Conservation (phyloP, 495 filamentous ascomycete genomes). For the Xylaria nigripes region DNA sequence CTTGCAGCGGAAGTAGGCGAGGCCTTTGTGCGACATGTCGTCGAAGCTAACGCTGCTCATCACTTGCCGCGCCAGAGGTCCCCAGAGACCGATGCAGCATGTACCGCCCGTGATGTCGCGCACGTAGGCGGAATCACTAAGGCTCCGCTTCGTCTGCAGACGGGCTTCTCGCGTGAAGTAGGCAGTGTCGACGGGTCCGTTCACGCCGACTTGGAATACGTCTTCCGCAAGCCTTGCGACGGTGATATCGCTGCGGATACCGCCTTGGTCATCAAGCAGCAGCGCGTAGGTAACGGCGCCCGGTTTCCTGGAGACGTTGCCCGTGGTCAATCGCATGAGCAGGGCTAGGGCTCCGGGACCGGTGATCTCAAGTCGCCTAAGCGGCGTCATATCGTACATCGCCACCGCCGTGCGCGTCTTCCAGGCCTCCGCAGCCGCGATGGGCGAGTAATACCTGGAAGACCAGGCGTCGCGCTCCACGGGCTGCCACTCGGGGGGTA, state of each 20-base stretch:
- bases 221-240: slow-evolving; percentile 31
- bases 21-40: slow-evolving; percentile 34
- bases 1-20: slow-evolving; percentile 36
- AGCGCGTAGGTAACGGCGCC: slow-evolving; percentile 39
- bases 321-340: slow-evolving; percentile 39
- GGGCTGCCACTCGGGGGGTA: slow-evolving; percentile 38
- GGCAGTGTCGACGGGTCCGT: slow-evolving; percentile 35
- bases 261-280: slow-evolving; percentile 34
- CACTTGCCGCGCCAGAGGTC: slow-evolving; percentile 34
- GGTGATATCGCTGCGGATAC: slow-evolving; percentile 20
- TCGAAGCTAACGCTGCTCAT: slow-evolving; percentile 28
- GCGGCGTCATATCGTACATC: slow-evolving; percentile 48
- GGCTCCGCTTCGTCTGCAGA: slow-evolving; percentile 20
- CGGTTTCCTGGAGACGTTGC: slow-evolving; percentile 28
- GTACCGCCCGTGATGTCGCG: slow-evolving; percentile 44
- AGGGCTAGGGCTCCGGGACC: slow-evolving; percentile 39
- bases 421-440: slow-evolving; percentile 43
- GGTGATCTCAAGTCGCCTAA: slow-evolving; percentile 39
- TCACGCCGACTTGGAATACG: slow-evolving; percentile 41
- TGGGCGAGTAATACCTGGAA: slow-evolving; percentile 37
- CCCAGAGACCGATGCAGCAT: slow-evolving; percentile 46
- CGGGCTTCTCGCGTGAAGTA: slow-evolving; percentile 38
- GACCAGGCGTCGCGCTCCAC: slow-evolving; percentile 42
- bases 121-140: slow-evolving; percentile 31
- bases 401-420: slow-evolving; percentile 45